Evolutionary conservation across 495 filamentous ascomycete genomes (phyloP).

Genomic region (Sphaerosporella brunnea): DNA sequence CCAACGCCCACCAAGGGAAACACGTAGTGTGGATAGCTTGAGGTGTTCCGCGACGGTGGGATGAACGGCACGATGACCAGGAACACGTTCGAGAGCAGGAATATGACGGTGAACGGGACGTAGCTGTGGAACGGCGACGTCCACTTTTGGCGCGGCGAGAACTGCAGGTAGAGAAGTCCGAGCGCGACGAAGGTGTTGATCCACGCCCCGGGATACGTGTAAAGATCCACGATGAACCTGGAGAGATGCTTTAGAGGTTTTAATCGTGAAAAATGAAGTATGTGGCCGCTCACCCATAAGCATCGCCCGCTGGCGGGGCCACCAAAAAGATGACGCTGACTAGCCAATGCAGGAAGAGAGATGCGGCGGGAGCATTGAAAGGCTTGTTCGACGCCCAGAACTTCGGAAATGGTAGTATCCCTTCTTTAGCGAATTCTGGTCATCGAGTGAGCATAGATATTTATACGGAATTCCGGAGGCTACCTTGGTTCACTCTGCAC

Average conservation of each 20-base stretch:
- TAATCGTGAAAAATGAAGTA: not conserved
- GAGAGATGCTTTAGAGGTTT: not conserved
- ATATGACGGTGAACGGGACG: slow-evolving; percentile 25
- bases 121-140: slow-evolving; percentile 28
- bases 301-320: slow-evolving; percentile 44
- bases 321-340: slow-evolving; percentile 43
- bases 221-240: slow-evolving; percentile 32
- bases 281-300: slow-evolving; percentile 28
- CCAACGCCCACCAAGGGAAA: slow-evolving; percentile 31
- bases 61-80: slow-evolving; percentile 32
- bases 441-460: too few species aligned
- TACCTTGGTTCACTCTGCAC: too few species aligned
- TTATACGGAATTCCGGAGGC: too few species aligned
- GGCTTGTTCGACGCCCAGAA: slow-evolving; percentile 47
- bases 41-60: slow-evolving; percentile 23
- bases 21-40: slow-evolving; percentile 29
- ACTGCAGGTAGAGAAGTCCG: slow-evolving; percentile 32
- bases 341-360: slow-evolving; percentile 43
- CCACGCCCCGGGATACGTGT: slow-evolving; percentile 36
- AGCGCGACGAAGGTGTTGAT: slow-evolving; percentile 35
- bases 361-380: slow-evolving; percentile 45
- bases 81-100: slow-evolving; percentile 29
- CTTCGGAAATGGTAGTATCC: slow-evolving; percentile 48
- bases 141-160: slow-evolving; percentile 23
- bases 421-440: slow-evolving; percentile 42